Evolutionary conservation across 805 yeast genomes (phyloP).

Genomic region (Saccharomycopsis sp.): DNA sequence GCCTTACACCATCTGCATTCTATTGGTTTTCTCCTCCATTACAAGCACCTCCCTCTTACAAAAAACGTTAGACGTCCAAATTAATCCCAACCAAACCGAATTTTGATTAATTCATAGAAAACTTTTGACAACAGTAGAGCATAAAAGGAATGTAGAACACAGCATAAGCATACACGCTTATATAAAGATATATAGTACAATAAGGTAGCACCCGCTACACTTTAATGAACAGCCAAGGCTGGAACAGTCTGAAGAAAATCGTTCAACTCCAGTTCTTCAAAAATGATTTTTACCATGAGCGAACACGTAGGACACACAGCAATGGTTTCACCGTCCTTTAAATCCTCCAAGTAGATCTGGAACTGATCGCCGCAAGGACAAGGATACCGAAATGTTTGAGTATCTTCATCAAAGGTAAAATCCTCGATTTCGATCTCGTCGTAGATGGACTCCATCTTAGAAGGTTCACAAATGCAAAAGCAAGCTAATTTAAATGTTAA

Average conservation of each 20-base stretch:
- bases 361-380: constrained; percentile 98
- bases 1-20: too few relatives aligned
- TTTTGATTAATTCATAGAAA: too few relatives aligned
- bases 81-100: too few relatives aligned
- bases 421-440: constrained; percentile 97
- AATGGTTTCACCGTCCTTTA: constrained; percentile 83
- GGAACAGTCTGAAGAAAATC: constrained; percentile 6
- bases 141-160: not conserved
- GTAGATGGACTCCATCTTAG: constrained; percentile 57
- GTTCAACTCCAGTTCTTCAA: constrained; percentile 44
- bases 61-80: too few relatives aligned
- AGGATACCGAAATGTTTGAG: constrained; percentile 83
- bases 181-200: not conserved
- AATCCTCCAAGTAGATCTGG: constrained; percentile 77
- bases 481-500: not conserved
- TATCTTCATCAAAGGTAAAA: constrained; percentile 80
- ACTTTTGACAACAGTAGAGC: not conserved
- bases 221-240: constrained; percentile 2
- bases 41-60: too few relatives aligned
- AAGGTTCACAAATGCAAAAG: too few relatives aligned
- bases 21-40: too few relatives aligned
- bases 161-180: not conserved
- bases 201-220: not conserved
- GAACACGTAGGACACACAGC: constrained; percentile 98
- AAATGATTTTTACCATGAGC: constrained; percentile 84